Conservation (phyloP, 352 stramenopile species). For the Heterotrichella gracilis region DNA sequence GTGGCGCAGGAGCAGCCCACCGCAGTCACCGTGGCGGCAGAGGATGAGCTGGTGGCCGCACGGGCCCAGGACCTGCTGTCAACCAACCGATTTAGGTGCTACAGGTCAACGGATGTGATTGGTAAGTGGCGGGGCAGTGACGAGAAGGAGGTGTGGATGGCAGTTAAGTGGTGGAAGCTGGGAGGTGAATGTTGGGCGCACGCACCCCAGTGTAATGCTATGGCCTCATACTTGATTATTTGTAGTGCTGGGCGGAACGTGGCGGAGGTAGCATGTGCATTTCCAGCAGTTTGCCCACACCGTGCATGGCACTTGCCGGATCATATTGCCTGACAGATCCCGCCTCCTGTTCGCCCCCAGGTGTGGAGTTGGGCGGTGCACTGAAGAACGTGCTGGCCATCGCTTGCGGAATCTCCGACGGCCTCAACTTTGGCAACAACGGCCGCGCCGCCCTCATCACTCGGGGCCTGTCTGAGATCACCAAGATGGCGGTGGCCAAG, state of each 20-base stretch:
- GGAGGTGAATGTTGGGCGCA: too few species aligned
- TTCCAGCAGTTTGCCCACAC: too few species aligned
- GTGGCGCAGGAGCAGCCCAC: slow-evolving; percentile 66
- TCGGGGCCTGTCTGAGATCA: slow-evolving; percentile 65
- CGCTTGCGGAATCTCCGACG: slow-evolving; percentile 74
- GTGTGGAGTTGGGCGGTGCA: slow-evolving; percentile 67
- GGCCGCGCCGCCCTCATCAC: slow-evolving; percentile 65
- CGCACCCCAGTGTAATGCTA: too few species aligned
- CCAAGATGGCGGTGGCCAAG: slow-evolving; percentile 62
- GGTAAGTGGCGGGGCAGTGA: too few species aligned
- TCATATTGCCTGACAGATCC: too few species aligned
- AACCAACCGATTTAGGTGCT: slow-evolving; percentile 58
- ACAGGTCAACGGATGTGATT: too few species aligned
- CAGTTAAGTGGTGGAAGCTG: too few species aligned
- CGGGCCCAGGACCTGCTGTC: slow-evolving; percentile 41
- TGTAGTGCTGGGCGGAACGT: too few species aligned
- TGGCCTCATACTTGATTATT: too few species aligned
- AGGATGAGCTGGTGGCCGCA: slow-evolving; percentile 50
- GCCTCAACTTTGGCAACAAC: slow-evolving; percentile 66
- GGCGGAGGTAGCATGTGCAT: too few species aligned
- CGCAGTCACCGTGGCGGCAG: slow-evolving; percentile 68
- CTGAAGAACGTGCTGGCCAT: slow-evolving; percentile 88
- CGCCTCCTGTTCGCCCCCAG: slow-evolving; percentile 51
- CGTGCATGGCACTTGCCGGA: too few species aligned
- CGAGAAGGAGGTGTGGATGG: too few species aligned